Evolutionary conservation across 2,329 filamentous ascomycete genomes (phyloP), one percentile per base, ranked within the genome.

Genomic region (Pyricularia sp.): DNA sequence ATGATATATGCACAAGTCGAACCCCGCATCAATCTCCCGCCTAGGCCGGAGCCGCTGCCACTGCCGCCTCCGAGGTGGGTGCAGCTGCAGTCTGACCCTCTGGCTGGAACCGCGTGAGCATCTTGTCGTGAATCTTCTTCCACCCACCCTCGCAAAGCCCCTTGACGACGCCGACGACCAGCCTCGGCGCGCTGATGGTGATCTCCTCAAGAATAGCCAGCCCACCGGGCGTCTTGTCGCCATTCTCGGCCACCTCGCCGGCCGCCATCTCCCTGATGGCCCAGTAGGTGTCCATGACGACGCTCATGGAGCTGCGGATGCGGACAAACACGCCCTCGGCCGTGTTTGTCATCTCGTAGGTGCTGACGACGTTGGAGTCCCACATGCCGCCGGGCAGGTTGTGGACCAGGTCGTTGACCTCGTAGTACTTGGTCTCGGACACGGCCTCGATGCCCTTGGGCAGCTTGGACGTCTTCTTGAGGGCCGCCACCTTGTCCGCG

Each of bases 281-380:
- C 85, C 85, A 88, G 20, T 79, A 73, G 20, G 84, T 85, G 74
- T 88, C 85, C 79, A 87, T 82, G 2, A 83, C 76, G 42, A 85
- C 77, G 64, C 78, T 80, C 75, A 87, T 73, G 25, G 85, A 84
- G 59, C 83, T 83, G 63, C 77, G 78, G 68, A 86, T 82, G 11
- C 84, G 77, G 61, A 85, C 82, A 74, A 85, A 86, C 7, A 85
- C 72, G 23, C 85, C 85, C 31, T 75, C 78, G n/a, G 77, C 77
- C 23, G 83, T 76, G 70, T 85, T 76, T 23, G 83, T 81, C 70
- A 87, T 83, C 76, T 87, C 85, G 73, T 85, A 85, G 6, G 75
- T 81, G 77, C 84, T 86, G 68, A 83, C 79, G 7, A 87, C 82
- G 65, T 83, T 81, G 67, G 80, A 82, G 73, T 85, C 84, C 84